A percentile compares a stretch with the other conserved stretches of the same genome.
Evolutionary conservation across 306 rosid species (phyloP).

Genomic region (Medicago truncatula): MtrunA17r5.0-ANR NC_053043.1:44475001-44475500

Average conservation of each 20-base stretch:
- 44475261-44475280: conserved; percentile 37
- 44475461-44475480: no score
- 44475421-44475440: conserved; percentile 27
- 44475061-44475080: neutral
- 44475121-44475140: conserved; percentile 52
- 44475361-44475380: neutral
- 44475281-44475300: conserved; percentile 39
- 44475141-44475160: conserved; percentile 32
- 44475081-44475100: conserved; percentile 33
- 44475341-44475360: conserved; percentile 47
- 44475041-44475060: conserved; percentile 57
- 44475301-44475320: conserved; percentile 57
- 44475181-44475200: conserved; percentile 40
- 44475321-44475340: conserved; percentile 62
- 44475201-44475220: conserved; percentile 31
- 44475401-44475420: neutral
- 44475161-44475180: neutral
- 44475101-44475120: conserved; percentile 2
- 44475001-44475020: conserved; percentile 29
- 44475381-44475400: neutral
- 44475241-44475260: neutral
- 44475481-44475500: no score
- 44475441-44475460: no score
- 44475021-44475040: conserved; percentile 29
- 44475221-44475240: neutral